Conservation (phyloP, 306 rosid genomes). For the Quercus berberidifolia region DNA sequence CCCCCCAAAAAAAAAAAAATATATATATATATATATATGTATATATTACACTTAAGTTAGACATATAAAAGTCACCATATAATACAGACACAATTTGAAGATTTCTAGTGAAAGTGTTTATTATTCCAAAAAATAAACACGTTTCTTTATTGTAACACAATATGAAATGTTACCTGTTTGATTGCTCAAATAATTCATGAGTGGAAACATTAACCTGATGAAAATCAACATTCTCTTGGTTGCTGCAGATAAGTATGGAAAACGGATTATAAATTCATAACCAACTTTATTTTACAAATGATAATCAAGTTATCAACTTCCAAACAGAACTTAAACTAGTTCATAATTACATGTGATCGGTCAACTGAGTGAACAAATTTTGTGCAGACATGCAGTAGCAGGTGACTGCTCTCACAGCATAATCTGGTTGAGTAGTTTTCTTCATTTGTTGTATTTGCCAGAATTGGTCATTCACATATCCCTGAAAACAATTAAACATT, state of each 20-base stretch:
- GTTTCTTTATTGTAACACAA: neutral
- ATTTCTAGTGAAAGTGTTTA: neutral
- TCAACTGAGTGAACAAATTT: constrained; percentile 9
- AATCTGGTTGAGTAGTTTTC: neutral
- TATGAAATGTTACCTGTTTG: constrained; percentile 8
- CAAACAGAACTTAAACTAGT: neutral
- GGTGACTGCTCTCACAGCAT: constrained; percentile 19
- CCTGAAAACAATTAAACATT: neutral
- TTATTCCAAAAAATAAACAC: neutral
- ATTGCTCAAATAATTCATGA: constrained; percentile 16
- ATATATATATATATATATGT: too few species aligned
- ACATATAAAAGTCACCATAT: too few species aligned
- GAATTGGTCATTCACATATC: constrained; percentile 22
- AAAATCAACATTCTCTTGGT: constrained; percentile 12
- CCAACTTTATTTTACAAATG: neutral
- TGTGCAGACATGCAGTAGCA: neutral
- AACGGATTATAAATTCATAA: neutral
- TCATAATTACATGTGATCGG: constrained; percentile 7
- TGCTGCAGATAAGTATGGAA: constrained; percentile 2
- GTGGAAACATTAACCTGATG: constrained; percentile 3
- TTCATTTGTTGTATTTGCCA: constrained; percentile 12
- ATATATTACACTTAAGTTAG: neutral
- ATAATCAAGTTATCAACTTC: neutral
- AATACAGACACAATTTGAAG: neutral
- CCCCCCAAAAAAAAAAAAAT: neutral